Evolutionary conservation across 139 green algal species (phyloP).

Genomic region (Monoraphidium neglectum): DNA sequence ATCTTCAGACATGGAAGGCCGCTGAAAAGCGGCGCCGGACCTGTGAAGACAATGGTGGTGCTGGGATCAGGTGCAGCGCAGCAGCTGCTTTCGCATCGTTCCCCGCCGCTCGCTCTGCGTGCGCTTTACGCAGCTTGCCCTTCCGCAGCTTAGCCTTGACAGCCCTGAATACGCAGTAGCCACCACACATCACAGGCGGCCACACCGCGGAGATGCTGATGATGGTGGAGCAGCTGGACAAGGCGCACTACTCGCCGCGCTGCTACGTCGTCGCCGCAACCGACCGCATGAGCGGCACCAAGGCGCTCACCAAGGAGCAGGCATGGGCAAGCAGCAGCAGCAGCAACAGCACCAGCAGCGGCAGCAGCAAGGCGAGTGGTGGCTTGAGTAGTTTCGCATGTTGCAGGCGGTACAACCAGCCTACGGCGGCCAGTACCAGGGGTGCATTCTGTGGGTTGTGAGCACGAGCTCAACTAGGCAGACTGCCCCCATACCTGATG

Average conservation of each 20-base stretch:
- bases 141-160: neutral
- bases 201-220: slow-evolving; percentile 93
- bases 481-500: neutral
- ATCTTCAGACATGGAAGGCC: no score
- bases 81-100: no score
- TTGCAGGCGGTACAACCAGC: no score
- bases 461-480: no score
- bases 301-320: slow-evolving; percentile 53
- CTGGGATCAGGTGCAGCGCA: slow-evolving; percentile 70
- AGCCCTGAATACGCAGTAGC: neutral
- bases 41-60: slow-evolving; percentile 71
- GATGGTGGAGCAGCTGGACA: slow-evolving; percentile 63
- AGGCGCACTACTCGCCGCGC: slow-evolving; percentile 57
- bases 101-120: neutral
- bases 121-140: neutral
- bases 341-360: no score
- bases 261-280: slow-evolving; percentile 78
- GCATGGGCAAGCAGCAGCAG: neutral
- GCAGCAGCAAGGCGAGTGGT: slow-evolving; percentile 1
- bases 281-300: slow-evolving; percentile 66
- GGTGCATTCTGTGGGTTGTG: no score
- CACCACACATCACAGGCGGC: slow-evolving; percentile 59
- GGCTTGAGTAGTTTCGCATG: no score
- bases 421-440: no score
- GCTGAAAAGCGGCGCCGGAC: neutral